Evolutionary conservation across 2,329 filamentous ascomycete genomes (phyloP), one percentile per base, ranked within the genome.

Genomic region (Claviceps quebecensis): DNA sequence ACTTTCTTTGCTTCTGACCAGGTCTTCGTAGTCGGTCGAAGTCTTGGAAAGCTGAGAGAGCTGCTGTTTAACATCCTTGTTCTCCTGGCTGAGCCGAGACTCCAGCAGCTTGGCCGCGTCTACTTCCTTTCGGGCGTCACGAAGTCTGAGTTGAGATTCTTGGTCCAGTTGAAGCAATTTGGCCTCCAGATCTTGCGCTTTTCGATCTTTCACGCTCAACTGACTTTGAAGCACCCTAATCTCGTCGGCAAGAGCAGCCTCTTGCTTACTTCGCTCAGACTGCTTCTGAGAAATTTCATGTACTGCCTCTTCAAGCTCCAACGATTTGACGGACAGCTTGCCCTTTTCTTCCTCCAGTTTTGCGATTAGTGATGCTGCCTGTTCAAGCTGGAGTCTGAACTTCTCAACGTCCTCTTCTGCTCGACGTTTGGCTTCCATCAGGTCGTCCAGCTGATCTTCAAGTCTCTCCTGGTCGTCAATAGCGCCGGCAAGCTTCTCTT

Each of bases 391-490:
- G 2, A 77, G 75, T 36, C 88, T 80, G 61, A 83, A 86, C 52
- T 81, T 76, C 55, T 93, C 85, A 5, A 91, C 81, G 56, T 96
- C 86, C 22, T 88, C 81, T 63, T 96, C 91, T 0, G 87, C 86
- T 50, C 81, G 83, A 67, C 90, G 95, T 68, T 95, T 96, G 9
- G 89, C 88, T 47, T 84, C 82, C 57, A 98, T 80, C 3, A 98
- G 74, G 53, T 84, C 84, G 63, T 98, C 93, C 2, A 98, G 75
- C 64, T 98, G 89, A 56, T 95, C 89, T 66, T 98, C 93, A 1
- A 98, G 77, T 50, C 84, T 83, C 63, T 97, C 91, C 64, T 97
- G 91, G 59, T 99, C 94, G 22, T 95, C 86, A 54, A 97, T 81
- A 34, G 91, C 91, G 40, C 87, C 91, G 39, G 88, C 80, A 29